phyloP scores from a whole-genome alignment of 2,329 filamentous ascomycete species.

The Penicillium sp. region DNA sequence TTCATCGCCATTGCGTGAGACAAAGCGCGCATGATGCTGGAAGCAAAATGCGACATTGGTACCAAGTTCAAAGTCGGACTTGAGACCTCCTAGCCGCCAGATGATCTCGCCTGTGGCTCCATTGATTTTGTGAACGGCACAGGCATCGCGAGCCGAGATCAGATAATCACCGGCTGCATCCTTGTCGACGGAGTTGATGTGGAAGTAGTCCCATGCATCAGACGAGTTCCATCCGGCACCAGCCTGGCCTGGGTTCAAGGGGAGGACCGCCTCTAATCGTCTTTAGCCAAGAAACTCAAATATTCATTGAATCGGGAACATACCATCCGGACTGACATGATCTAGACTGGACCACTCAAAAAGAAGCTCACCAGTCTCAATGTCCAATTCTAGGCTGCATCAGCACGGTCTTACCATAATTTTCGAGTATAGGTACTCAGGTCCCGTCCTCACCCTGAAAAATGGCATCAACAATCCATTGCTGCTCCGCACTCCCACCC shows the following conservation, averaged over 20 bases:
- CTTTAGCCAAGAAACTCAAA: not conserved
- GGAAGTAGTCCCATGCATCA: slow-evolving; percentile 54
- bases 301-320: slow-evolving; percentile 8
- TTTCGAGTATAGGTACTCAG: not conserved
- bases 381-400: slow-evolving; percentile 41
- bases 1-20: slow-evolving; percentile 47
- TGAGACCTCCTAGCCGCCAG: slow-evolving; percentile 50
- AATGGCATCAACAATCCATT: slow-evolving; percentile 58
- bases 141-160: slow-evolving; percentile 49
- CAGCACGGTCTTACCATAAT: not conserved
- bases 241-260: slow-evolving; percentile 49
- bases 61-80: slow-evolving; percentile 45
- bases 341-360: slow-evolving; percentile 63
- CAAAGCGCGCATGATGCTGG: slow-evolving; percentile 54
- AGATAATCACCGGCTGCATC: slow-evolving; percentile 48
- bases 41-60: slow-evolving; percentile 51
- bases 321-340: slow-evolving; percentile 54
- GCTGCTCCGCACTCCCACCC: slow-evolving; percentile 51
- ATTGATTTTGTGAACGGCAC: slow-evolving; percentile 51
- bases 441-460: slow-evolving; percentile 49
- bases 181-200: slow-evolving; percentile 50
- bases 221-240: slow-evolving; percentile 39
- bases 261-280: slow-evolving; percentile 46
- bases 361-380: slow-evolving; percentile 55
- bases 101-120: slow-evolving; percentile 49